A percentile compares a stretch with the other conserved stretches of the same genome.
Conservation (phyloP, 2,329 filamentous ascomycete species). For the Talaromyces atroroseus region DNA sequence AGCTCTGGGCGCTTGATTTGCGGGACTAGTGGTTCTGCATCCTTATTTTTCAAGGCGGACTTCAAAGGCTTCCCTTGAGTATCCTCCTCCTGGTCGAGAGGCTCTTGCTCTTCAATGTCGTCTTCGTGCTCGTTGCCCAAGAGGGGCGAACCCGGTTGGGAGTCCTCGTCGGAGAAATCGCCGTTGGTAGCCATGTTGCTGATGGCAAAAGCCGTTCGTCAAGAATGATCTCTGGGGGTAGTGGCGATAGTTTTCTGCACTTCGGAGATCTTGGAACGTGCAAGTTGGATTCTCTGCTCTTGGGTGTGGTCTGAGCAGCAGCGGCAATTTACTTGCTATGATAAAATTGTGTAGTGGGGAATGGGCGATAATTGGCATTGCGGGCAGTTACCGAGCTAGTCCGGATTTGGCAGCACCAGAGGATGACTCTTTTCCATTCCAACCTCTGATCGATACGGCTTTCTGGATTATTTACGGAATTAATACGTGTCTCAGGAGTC, state of each 20-base stretch:
- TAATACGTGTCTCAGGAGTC: no score
- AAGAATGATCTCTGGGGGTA: constrained; percentile 2
- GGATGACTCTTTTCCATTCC: no score
- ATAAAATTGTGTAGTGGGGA: constrained; percentile 16
- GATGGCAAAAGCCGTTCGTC: not conserved
- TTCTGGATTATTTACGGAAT: no score
- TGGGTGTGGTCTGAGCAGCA: not conserved
- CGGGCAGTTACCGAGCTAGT: not conserved
- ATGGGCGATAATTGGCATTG: constrained; percentile 4
- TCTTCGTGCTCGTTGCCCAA: constrained; percentile 59
- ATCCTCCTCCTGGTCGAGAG: constrained; percentile 53
- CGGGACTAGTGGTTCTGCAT: constrained; percentile 43
- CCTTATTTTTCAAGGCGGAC: constrained; percentile 78
- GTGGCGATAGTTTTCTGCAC: not conserved
- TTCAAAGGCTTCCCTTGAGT: constrained; percentile 63
- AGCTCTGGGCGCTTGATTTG: constrained; percentile 59
- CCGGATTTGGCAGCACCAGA: not conserved
- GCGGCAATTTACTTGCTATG: constrained; percentile 7
- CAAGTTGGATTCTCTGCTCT: not conserved
- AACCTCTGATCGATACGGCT: no score
- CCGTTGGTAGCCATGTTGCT: constrained; percentile 49
- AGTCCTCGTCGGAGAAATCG: constrained; percentile 51
- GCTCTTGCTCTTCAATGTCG: constrained; percentile 71
- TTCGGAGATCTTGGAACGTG: not conserved
- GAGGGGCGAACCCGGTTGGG: constrained; percentile 51